These are phyloP conservation scores for Pythium utonaiense DNA, from an alignment of 352 stramenopile species.

Conservation along the genomic window DNA sequence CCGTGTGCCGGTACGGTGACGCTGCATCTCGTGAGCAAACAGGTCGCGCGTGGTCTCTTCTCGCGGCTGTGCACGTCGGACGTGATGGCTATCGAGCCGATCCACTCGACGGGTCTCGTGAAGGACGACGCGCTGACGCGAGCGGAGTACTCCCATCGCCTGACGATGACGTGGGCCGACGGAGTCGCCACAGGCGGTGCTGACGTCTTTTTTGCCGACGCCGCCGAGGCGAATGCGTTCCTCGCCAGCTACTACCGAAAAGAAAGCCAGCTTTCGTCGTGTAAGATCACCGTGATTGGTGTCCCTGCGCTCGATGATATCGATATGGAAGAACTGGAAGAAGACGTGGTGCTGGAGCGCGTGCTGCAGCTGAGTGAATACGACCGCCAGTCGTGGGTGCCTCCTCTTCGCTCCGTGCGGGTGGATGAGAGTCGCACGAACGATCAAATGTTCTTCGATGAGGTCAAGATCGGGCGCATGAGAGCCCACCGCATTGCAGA, in stretches of 20 bases:
- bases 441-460: slow-evolving; percentile 7
- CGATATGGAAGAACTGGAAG: background rate
- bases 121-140: background rate
- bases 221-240: slow-evolving; percentile 3
- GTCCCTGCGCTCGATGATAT: background rate
- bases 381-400: slow-evolving; percentile 3
- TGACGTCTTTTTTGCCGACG: slow-evolving; percentile 12
- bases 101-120: background rate
- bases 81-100: background rate
- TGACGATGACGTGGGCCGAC: slow-evolving; percentile 24
- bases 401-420: background rate
- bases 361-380: background rate
- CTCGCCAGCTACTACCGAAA: background rate
- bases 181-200: slow-evolving; percentile 8
- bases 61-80: background rate
- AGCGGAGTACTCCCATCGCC: slow-evolving; percentile 1
- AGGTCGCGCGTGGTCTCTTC: background rate
- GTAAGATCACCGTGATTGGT: background rate
- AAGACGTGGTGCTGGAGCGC: background rate
- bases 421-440: background rate
- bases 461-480: background rate
- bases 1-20: background rate
- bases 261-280: background rate
- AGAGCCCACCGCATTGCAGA: background rate
- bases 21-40: background rate